phyloP scores from a whole-genome alignment of 106 monocot genomes.

The Dendrobium nobile region DNA sequence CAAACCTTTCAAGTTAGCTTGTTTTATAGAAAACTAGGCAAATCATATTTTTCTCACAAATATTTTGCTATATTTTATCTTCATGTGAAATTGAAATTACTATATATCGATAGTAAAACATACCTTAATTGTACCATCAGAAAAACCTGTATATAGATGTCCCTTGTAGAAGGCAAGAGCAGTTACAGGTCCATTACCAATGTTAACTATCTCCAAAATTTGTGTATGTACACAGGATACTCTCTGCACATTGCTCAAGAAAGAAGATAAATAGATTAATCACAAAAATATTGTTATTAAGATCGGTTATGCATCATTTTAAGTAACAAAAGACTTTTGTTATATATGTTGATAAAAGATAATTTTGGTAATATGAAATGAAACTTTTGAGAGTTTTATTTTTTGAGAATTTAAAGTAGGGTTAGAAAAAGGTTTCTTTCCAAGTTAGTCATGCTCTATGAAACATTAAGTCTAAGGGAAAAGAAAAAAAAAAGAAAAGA shows the following conservation, averaged over 20 bases:
- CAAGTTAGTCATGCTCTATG: neutral
- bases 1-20: too few relatives aligned
- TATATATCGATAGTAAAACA: neutral
- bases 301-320: too few relatives aligned
- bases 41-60: too few relatives aligned
- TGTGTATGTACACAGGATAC: constrained; percentile 98
- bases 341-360: too few relatives aligned
- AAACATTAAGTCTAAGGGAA: neutral
- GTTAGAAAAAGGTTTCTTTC: neutral
- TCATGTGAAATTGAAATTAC: neutral
- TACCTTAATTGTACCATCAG: constrained; percentile 90
- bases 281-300: too few relatives aligned
- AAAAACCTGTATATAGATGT: constrained; percentile 67
- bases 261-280: neutral
- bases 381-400: too few relatives aligned
- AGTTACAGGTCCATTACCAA: constrained; percentile 56
- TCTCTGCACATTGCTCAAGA: constrained; percentile 35
- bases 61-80: too few relatives aligned
- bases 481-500: neutral
- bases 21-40: too few relatives aligned
- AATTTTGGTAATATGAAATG: too few relatives aligned
- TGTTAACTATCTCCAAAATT: constrained; percentile 79
- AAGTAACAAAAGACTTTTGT: too few relatives aligned
- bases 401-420: neutral
- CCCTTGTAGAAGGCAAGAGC: constrained; percentile 88